phyloP scores from a whole-genome alignment of 164 flowering plant species.

The Stephania japonica region DNA sequence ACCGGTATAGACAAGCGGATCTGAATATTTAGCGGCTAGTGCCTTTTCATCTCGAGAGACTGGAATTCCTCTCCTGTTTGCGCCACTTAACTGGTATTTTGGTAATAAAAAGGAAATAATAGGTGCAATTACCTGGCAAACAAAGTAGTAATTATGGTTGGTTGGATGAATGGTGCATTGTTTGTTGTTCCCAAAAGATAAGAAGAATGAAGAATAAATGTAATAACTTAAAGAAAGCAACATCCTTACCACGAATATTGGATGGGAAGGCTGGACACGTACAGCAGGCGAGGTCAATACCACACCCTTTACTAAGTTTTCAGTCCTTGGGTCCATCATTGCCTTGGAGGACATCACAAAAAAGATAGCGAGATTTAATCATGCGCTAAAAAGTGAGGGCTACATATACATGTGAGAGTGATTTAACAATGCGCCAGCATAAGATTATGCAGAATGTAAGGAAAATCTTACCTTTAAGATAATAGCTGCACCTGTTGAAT shows the following conservation, averaged over 20 bases:
- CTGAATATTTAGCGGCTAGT: conserved; percentile 72
- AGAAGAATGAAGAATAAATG: not conserved
- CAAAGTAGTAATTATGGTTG: not conserved
- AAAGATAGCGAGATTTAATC: not conserved
- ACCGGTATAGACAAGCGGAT: conserved; percentile 84
- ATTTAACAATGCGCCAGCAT: not conserved
- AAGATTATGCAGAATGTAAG: not conserved
- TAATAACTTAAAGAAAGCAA: not conserved
- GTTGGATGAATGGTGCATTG: not conserved
- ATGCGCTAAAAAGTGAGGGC: not conserved
- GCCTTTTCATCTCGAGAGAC: conserved; percentile 82
- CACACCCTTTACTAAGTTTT: conserved; percentile 45
- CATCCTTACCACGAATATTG: conserved; percentile 46
- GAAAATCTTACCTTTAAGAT: conserved; percentile 48
- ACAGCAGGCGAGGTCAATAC: conserved; percentile 81
- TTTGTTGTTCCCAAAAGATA: not conserved
- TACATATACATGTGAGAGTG: not conserved
- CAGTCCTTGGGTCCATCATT: conserved; percentile 60
- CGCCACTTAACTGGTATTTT: conserved; percentile 56
- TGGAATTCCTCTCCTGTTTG: conserved; percentile 50
- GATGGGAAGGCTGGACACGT: conserved; percentile 82
- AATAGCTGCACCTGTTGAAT: conserved; percentile 90
- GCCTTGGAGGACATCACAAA: conserved; percentile 35
- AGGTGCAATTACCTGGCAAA: conserved; percentile 72
- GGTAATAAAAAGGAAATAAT: conserved; percentile 58